A percentile compares a stretch with the other conserved stretches of the same genome.
Conservation (phyloP, 2,329 filamentous ascomycete species). For the Plectosphaerella plurivora region DNA sequence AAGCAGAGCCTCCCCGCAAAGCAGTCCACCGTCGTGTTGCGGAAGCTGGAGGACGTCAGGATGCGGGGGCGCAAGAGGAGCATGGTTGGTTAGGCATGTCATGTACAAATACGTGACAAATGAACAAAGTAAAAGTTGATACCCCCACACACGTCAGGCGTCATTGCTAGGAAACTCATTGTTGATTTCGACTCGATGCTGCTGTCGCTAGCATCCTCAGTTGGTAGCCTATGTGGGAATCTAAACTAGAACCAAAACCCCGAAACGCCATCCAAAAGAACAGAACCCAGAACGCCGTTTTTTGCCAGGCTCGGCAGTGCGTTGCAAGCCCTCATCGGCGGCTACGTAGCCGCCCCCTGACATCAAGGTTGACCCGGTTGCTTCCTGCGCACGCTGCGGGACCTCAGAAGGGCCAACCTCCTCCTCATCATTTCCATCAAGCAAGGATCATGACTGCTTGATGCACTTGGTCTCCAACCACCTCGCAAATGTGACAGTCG, state of each 20-base stretch:
- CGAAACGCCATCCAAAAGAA: no score
- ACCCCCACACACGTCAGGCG: background rate
- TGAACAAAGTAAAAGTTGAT: conserved; percentile 9
- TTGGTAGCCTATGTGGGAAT: no score
- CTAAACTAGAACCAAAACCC: no score
- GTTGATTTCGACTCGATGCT: background rate
- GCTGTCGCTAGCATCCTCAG: background rate
- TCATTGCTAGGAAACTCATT: no score
- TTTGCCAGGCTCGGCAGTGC: no score
- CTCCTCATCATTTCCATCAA: background rate
- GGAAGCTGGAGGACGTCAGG: conserved; percentile 83
- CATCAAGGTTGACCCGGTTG: no score
- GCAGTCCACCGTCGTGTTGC: conserved; percentile 69
- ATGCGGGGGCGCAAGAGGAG: conserved; percentile 93
- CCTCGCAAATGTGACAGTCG: conserved; percentile 50
- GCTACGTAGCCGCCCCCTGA: no score
- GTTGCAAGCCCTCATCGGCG: no score
- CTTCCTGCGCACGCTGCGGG: no score
- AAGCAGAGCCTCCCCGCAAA: conserved; percentile 58
- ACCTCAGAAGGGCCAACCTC: no score
- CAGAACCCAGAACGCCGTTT: no score
- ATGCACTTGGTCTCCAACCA: conserved; percentile 46
- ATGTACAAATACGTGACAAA: conserved; percentile 14
- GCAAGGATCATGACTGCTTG: conserved; percentile 13
- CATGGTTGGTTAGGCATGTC: conserved; percentile 70